Evolutionary conservation across 106 monocot species (phyloP).

Genomic region (Dendrobium chrysotoxum): DNA sequence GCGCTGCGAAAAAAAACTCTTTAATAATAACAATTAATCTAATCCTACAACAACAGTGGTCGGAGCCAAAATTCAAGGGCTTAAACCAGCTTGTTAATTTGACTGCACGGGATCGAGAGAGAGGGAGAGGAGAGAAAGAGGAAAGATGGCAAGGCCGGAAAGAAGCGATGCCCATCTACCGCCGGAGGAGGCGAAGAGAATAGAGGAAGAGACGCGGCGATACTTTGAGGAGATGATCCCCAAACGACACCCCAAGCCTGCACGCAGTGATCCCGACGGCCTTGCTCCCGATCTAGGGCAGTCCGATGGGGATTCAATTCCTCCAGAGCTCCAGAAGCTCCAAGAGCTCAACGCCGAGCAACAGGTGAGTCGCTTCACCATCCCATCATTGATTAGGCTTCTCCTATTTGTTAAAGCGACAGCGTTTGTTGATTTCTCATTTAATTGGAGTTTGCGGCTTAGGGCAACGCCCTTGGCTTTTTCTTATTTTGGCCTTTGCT

Average conservation of each 20-base stretch:
- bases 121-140: not conserved
- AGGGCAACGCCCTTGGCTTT: not conserved
- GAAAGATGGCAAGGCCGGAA: slow-evolving; percentile 25
- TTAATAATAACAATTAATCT: too few relatives aligned
- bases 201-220: slow-evolving; percentile 47
- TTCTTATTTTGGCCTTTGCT: not conserved
- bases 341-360: slow-evolving; percentile 47
- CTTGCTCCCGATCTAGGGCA: slow-evolving; percentile 13
- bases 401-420: too few relatives aligned
- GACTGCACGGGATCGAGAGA: too few relatives aligned
- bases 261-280: slow-evolving; percentile 46
- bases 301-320: slow-evolving; percentile 13
- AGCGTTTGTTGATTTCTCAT: not conserved
- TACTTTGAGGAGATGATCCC: slow-evolving; percentile 62
- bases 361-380: slow-evolving; percentile 25
- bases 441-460: too few relatives aligned
- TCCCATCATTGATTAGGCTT: not conserved
- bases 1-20: too few relatives aligned
- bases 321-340: slow-evolving; percentile 65
- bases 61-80: too few relatives aligned
- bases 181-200: slow-evolving; percentile 56
- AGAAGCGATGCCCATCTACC: slow-evolving; percentile 67
- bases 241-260: slow-evolving; percentile 70
- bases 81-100: too few relatives aligned
- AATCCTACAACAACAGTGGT: too few relatives aligned